phyloP scores from a whole-genome alignment of 1,139 yeast genomes.

The Geotrichum restrictum region DNA sequence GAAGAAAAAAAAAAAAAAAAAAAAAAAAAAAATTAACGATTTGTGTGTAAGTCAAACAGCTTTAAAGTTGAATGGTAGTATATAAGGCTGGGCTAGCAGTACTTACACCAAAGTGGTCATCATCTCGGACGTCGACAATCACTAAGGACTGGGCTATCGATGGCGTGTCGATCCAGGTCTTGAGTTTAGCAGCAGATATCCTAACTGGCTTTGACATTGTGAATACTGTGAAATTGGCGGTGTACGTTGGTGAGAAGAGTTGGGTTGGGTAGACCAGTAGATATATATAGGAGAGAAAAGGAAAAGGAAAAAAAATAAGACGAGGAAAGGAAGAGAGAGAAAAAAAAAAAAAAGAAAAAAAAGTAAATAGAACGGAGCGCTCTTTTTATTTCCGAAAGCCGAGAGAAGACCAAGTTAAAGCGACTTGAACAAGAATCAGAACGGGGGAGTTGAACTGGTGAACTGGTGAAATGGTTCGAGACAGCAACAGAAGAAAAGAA shows the following conservation, averaged over 20 bases:
- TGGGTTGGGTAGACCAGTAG: not conserved
- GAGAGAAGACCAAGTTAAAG: too few species aligned
- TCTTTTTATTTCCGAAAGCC: not conserved
- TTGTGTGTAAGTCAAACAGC: not conserved
- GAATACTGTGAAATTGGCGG: not conserved
- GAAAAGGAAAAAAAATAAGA: not conserved
- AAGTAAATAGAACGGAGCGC: not conserved
- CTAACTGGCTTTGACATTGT: conserved; percentile 8
- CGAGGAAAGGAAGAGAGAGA: conserved; percentile 4
- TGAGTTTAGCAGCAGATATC: conserved; percentile 28
- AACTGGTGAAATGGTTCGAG: too few species aligned
- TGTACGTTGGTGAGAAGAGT: not conserved
- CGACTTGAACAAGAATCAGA: not conserved
- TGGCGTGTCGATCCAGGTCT: conserved; percentile 31
- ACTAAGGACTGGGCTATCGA: conserved; percentile 39
- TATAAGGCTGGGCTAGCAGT: conserved; percentile 3
- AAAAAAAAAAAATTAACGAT: not conserved
- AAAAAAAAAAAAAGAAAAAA: not conserved
- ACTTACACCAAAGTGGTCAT: conserved; percentile 62
- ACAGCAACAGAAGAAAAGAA: too few species aligned
- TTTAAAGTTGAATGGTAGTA: not conserved
- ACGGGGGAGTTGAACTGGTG: not conserved
- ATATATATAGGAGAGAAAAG: not conserved
- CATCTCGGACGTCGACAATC: conserved; percentile 83
- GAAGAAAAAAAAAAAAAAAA: not conserved